Percentiles rank a stretch among this genome's conserved stretches.
Evolutionary conservation across 805 yeast species (phyloP).

Genomic region (Torulaspora microellipsoides): DNA sequence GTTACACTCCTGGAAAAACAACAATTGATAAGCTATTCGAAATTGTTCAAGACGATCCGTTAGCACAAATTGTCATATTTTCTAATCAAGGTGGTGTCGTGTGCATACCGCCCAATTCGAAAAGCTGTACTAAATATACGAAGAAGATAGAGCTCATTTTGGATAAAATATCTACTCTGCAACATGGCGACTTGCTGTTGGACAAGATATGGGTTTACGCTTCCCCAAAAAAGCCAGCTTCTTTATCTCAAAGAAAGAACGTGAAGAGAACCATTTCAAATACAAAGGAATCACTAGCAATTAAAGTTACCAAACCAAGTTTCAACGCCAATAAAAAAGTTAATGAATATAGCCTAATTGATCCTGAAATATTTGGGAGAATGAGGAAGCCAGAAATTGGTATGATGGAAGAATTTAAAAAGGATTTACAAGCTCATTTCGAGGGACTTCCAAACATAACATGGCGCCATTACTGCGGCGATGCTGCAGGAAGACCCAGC

Average conservation of each 20-base stretch:
- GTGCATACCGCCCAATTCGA: conserved; percentile 28
- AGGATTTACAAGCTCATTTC: conserved; percentile 33
- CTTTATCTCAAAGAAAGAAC: conserved; percentile 9
- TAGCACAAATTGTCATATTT: conserved; percentile 57
- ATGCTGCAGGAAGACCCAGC: conserved; percentile 81
- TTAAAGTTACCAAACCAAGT: background rate
- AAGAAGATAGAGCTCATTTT: conserved; percentile 41
- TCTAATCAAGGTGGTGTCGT: conserved; percentile 74
- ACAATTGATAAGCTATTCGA: conserved; percentile 20
- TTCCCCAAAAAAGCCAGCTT: conserved; percentile 52
- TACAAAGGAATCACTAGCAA: background rate
- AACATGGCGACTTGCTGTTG: conserved; percentile 26
- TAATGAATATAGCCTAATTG: background rate
- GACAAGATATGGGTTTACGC: conserved; percentile 50
- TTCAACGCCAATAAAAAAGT: background rate
- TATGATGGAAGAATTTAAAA: conserved; percentile 59
- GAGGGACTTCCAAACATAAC: conserved; percentile 6
- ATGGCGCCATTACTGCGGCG: conserved; percentile 65
- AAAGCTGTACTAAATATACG: conserved; percentile 38
- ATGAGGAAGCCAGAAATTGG: conserved; percentile 76
- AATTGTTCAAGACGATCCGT: conserved; percentile 15
- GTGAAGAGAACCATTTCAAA: background rate
- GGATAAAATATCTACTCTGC: conserved; percentile 24
- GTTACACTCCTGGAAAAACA: conserved; percentile 21
- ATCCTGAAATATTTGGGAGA: conserved; percentile 8